These are phyloP conservation scores for Hymenoscyphus fraxineus DNA, from an alignment of 2,329 filamentous ascomycete species.

Conservation along the genomic window DNA sequence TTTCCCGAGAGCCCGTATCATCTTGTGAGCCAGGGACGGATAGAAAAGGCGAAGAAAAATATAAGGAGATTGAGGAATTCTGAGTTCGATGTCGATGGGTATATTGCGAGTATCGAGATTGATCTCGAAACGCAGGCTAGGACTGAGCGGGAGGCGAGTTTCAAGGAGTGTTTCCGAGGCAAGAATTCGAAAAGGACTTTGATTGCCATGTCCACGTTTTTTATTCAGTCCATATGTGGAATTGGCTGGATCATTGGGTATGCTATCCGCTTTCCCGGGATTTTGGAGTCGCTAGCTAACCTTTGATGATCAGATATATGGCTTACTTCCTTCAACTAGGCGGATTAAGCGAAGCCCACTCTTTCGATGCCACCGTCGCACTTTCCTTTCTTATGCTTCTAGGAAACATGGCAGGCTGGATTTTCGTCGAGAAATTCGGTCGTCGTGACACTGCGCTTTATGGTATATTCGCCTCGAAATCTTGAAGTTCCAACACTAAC, in stretches of 20 bases:
- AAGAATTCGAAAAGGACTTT: slow-evolving; percentile 23
- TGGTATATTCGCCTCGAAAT: neutral
- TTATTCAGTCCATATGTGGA: slow-evolving; percentile 34
- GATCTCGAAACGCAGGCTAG: neutral
- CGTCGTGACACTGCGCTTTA: slow-evolving; percentile 31
- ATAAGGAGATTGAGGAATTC: slow-evolving; percentile 12
- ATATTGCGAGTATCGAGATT: neutral
- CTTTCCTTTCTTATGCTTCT: slow-evolving; percentile 32
- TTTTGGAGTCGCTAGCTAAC: neutral
- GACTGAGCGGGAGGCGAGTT: slow-evolving; percentile 7
- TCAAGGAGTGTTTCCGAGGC: slow-evolving; percentile 24
- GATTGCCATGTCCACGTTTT: slow-evolving; percentile 34
- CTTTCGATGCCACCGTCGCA: slow-evolving; percentile 31
- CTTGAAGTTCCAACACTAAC: neutral
- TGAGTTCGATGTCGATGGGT: slow-evolving; percentile 5
- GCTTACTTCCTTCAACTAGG: slow-evolving; percentile 33
- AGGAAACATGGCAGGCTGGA: slow-evolving; percentile 35
- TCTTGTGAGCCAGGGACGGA: slow-evolving; percentile 35
- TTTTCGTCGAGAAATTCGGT: slow-evolving; percentile 33
- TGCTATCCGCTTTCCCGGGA: slow-evolving; percentile 6
- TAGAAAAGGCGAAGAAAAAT: slow-evolving; percentile 19
- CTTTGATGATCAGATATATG: slow-evolving; percentile 16
- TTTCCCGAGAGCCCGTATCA: slow-evolving; percentile 48
- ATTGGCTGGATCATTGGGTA: slow-evolving; percentile 35
- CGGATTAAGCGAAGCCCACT: slow-evolving; percentile 25